Conservation (phyloP, 257 asterid genomes). For the Scutellaria barbata region DNA sequence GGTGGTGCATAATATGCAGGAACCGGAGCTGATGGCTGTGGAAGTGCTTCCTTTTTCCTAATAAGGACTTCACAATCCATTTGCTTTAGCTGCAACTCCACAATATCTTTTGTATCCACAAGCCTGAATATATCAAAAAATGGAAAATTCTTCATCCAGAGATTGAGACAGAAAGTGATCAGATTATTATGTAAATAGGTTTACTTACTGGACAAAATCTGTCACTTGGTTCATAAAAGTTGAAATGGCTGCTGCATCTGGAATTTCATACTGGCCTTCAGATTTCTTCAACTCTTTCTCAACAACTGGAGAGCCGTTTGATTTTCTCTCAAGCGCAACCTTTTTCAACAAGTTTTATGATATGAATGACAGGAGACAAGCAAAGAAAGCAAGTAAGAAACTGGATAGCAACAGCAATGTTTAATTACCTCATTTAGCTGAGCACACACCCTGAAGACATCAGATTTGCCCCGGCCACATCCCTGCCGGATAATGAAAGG, state of each 20-base stretch:
- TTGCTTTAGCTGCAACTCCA: conserved; percentile 65
- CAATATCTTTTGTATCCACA: conserved; percentile 63
- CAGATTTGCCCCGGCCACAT: conserved; percentile 40
- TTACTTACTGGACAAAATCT: conserved; percentile 55
- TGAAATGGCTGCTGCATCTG: conserved; percentile 54
- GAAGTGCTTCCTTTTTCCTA: conserved; percentile 62
- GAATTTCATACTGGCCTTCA: conserved; percentile 40
- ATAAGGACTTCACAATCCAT: conserved; percentile 56
- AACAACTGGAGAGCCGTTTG: conserved; percentile 42
- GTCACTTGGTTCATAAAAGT: conserved; percentile 55
- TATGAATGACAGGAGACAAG: too few relatives aligned
- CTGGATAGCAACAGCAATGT: background rate
- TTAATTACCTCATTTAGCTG: conserved; percentile 50
- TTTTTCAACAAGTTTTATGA: conserved; percentile 5
- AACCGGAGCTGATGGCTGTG: conserved; percentile 46
- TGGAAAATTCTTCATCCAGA: background rate
- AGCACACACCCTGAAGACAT: conserved; percentile 48
- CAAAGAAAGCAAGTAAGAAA: conserved; percentile 8
- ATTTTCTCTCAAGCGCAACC: conserved; percentile 46
- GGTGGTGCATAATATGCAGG: conserved; percentile 43
- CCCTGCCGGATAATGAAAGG: conserved; percentile 36
- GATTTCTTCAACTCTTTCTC: conserved; percentile 36
- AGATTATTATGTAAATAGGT: conserved; percentile 20
- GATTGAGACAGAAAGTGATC: conserved; percentile 16
- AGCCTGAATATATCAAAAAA: conserved; percentile 42